phyloP scores from a whole-genome alignment of 2,329 filamentous ascomycete genomes.

The Bipolaris zeicola region DNA sequence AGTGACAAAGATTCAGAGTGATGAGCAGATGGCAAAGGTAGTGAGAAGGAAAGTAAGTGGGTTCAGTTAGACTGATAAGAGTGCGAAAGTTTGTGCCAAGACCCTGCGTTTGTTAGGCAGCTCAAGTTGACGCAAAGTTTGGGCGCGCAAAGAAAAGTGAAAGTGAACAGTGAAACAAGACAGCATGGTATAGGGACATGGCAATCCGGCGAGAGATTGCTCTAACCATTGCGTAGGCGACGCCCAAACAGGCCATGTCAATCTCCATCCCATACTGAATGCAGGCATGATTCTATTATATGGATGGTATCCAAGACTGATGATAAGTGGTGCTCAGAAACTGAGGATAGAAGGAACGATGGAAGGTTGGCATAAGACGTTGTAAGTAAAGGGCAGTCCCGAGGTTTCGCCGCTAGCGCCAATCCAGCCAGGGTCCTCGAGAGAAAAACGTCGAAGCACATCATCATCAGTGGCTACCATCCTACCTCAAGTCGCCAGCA shows the following conservation, averaged over 20 bases:
- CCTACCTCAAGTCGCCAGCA: constrained; percentile 19
- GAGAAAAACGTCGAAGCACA: constrained; percentile 41
- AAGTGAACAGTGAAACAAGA: constrained; percentile 1
- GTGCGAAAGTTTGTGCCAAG: neutral
- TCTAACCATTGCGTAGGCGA: no score
- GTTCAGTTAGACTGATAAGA: neutral
- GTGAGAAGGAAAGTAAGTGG: neutral
- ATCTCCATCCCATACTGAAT: no score
- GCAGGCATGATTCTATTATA: no score
- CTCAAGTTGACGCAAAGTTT: neutral
- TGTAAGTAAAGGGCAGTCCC: constrained; percentile 8
- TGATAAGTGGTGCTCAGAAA: neutral
- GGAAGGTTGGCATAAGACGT: constrained; percentile 4
- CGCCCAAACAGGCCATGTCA: no score
- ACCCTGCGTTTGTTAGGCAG: neutral
- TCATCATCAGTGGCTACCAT: constrained; percentile 28
- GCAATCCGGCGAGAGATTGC: neutral
- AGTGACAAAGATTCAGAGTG: neutral
- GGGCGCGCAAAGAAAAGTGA: neutral
- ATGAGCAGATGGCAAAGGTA: neutral
- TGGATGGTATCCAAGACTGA: neutral
- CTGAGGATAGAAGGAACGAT: neutral
- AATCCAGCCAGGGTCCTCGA: constrained; percentile 16
- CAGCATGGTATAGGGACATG: neutral
- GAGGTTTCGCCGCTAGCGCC: constrained; percentile 29